A percentile compares a stretch with the other conserved stretches of the same genome.
phyloP scores from a whole-genome alignment of 2,329 filamentous ascomycete genomes.

The Fusarium goolgardi region DNA sequence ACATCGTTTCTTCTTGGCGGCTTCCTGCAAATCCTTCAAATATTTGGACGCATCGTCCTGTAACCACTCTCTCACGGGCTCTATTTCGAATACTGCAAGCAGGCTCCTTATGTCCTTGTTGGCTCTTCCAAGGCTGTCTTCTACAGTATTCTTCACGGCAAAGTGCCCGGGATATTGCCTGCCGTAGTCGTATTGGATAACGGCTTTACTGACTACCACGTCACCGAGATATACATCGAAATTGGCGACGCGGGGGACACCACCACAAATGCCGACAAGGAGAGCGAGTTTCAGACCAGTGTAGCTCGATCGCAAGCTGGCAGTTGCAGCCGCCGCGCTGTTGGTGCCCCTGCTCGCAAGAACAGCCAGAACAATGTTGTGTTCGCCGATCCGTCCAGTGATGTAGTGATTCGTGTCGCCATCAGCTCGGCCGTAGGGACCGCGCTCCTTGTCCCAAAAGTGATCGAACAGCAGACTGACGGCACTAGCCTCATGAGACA shows the following conservation, averaged over 20 bases:
- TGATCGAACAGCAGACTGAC: slow-evolving; percentile 37
- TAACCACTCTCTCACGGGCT: background rate
- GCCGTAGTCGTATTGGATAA: slow-evolving; percentile 7
- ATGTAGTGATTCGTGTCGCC: slow-evolving; percentile 48
- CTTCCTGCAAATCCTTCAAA: background rate
- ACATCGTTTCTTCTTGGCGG: background rate
- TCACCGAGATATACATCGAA: slow-evolving; percentile 2
- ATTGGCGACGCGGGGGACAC: slow-evolving; percentile 39
- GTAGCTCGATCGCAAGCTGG: slow-evolving; percentile 51
- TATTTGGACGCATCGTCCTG: background rate
- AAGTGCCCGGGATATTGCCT: background rate
- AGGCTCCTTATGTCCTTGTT: slow-evolving; percentile 2
- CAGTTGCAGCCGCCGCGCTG: slow-evolving; percentile 43
- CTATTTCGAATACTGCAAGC: background rate
- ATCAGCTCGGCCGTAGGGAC: slow-evolving; percentile 32
- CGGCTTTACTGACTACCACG: slow-evolving; percentile 2
- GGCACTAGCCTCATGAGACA: background rate
- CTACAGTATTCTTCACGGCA: background rate
- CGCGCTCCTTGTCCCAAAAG: slow-evolving; percentile 8
- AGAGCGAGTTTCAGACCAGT: slow-evolving; percentile 49
- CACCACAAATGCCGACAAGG: slow-evolving; percentile 56
- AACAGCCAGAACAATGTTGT: slow-evolving; percentile 38
- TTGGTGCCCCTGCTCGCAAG: slow-evolving; percentile 47
- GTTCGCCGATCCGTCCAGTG: slow-evolving; percentile 38
- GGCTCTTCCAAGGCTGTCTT: background rate